Percentiles rank a stretch among this genome's conserved stretches.
Evolutionary conservation across 805 yeast species (phyloP).

Genomic region (Kuraishia hungarica): DNA sequence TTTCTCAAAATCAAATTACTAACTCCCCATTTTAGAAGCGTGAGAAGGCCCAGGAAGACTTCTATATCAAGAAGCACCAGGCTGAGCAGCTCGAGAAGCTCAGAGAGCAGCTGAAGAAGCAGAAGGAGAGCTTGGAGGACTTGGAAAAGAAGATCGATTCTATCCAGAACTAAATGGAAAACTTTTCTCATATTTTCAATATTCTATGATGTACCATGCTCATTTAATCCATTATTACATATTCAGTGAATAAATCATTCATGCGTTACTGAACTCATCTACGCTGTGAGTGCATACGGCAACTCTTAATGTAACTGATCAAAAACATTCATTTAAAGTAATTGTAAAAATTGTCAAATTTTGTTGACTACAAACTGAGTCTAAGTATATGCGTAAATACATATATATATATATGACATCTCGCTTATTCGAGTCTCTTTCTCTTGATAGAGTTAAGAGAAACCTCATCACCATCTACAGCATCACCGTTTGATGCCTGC

Average conservation of each 20-base stretch:
- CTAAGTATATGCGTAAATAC: background rate
- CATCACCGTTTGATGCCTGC: constrained; percentile 20
- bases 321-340: no score
- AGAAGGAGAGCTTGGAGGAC: constrained; percentile 47
- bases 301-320: no score
- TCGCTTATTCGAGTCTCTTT: constrained; percentile 18
- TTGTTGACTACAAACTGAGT: no score
- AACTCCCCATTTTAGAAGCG: constrained; percentile 45
- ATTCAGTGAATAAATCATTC: constrained; percentile 1
- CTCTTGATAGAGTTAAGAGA: constrained; percentile 22
- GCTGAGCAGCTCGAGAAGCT: constrained; percentile 75
- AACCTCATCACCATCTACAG: constrained; percentile 19
- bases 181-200: no score
- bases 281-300: no score
- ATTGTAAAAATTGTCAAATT: no score
- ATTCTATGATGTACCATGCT: background rate
- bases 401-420: background rate
- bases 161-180: background rate
- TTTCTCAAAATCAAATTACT: no score
- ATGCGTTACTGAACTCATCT: background rate
- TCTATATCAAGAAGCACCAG: constrained; percentile 81
- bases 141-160: constrained; percentile 39
- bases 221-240: background rate
- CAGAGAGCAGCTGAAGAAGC: constrained; percentile 70
- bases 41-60: constrained; percentile 88